Base-by-base conservation (phyloP, 2,329 filamentous ascomycete genomes). In the Colletotrichum scovillei region DNA sequence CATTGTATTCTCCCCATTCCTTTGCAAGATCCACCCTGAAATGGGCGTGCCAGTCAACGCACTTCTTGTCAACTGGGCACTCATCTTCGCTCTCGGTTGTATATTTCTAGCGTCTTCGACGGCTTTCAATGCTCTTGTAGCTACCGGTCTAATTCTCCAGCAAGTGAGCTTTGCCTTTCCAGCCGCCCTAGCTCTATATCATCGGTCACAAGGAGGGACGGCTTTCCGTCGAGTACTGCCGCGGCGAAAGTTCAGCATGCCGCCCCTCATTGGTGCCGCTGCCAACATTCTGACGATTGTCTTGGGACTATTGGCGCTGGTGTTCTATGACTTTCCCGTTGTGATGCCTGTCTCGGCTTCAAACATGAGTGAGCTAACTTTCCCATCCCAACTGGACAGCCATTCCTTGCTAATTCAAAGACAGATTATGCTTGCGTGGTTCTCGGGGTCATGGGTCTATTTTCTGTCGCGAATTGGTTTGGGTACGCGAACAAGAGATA, bases 101-200 rank as follows among this genome's bases (percentile, higher is more conserved):
- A 11, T 74, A 5, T 72, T 72, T 14, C 63, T 74, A 5, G 72
- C 38, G 0, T 74, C 72, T 1, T 68, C 63, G 3, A 74, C 72
- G 3, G 69, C 72, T 1, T 74, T 72, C 35, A 74, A 74, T 55
- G 69, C 69, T 5, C 32, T 72, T 24, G 72, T 72, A 1, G 69
- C 69, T 6, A 72, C 69, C 0, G 59, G 69, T 16, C 59, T 72
- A 3, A 72, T 72, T 5, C 69, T 72, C 3, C 69, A 72, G 67
- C 69, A 72, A 30, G 65, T 72, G n/a, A 72, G 69, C 35, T 69
- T 72, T 5, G 32, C 42, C 3, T 69, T 72, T n/a, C 69, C 69
- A 0, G 69, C 69, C 9, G 59, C 65, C 1, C 30, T 72, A 52
- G 66, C 55, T 8, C 26, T 72, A 0, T 49, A 69, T 19, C 69